These are phyloP conservation scores for Physaria fendleri DNA, from an alignment of 345 rosid genomes.

Conservation along the genomic window DNA sequence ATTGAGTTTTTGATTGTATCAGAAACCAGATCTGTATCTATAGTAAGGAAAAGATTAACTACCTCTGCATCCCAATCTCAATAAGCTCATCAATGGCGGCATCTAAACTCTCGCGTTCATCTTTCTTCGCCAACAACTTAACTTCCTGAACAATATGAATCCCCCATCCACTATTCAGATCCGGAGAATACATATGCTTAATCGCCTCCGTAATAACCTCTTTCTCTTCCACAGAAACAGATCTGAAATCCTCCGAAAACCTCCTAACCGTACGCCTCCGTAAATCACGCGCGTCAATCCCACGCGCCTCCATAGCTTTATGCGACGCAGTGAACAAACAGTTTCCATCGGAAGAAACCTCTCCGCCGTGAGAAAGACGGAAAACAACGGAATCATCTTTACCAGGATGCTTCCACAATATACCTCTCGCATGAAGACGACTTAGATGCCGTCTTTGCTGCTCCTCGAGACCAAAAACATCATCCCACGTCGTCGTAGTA, in stretches of 20 bases:
- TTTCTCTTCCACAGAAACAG: slow-evolving; percentile 51
- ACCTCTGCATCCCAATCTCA: slow-evolving; percentile 92
- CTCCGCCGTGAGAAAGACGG: slow-evolving; percentile 84
- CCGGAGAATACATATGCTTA: slow-evolving; percentile 91
- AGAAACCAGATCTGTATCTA: no score
- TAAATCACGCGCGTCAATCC: slow-evolving; percentile 59
- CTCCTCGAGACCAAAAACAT: slow-evolving; percentile 81
- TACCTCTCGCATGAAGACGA: slow-evolving; percentile 72
- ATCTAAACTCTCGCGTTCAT: slow-evolving; percentile 63
- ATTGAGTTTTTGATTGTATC: no score
- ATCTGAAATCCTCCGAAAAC: slow-evolving; percentile 68
- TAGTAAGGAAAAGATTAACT: no score
- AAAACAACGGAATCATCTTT: slow-evolving; percentile 60
- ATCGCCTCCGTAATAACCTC: slow-evolving; percentile 48
- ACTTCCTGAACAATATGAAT: slow-evolving; percentile 92
- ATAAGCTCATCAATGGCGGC: slow-evolving; percentile 72
- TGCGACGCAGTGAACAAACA: slow-evolving; percentile 92
- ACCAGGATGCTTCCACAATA: slow-evolving; percentile 79
- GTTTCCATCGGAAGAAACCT: slow-evolving; percentile 92
- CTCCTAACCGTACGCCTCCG: slow-evolving; percentile 64
- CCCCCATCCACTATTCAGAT: slow-evolving; percentile 99
- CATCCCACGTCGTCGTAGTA: slow-evolving; percentile 52
- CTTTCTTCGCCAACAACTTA: slow-evolving; percentile 73
- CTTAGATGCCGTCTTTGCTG: slow-evolving; percentile 74
- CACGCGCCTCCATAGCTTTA: slow-evolving; percentile 76